phyloP scores from a whole-genome alignment of 306 rosid species.

The Dryas octopetala region DNA sequence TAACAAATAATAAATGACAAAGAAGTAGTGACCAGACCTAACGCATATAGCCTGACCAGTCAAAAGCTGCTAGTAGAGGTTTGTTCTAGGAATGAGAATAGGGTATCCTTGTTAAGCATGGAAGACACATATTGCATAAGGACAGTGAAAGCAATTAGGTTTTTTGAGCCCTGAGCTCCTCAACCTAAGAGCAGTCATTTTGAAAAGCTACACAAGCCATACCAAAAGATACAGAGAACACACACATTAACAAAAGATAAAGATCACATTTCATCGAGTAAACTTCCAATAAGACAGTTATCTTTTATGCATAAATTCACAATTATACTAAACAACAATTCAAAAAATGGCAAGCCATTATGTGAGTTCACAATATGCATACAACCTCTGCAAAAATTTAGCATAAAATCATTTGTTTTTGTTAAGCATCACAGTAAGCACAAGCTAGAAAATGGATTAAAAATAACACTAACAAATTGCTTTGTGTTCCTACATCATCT shows the following conservation, averaged over 20 bases:
- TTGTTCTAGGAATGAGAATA: background rate
- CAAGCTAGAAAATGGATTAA: background rate
- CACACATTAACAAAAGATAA: background rate
- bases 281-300: background rate
- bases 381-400: background rate
- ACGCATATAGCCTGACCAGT: background rate
- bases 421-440: background rate
- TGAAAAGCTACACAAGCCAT: background rate
- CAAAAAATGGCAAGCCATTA: background rate
- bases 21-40: background rate
- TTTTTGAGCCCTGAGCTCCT: background rate
- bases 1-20: background rate
- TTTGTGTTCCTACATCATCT: background rate
- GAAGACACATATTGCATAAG: background rate
- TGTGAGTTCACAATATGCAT: background rate
- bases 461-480: background rate
- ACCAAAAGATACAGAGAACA: background rate
- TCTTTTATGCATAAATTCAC: background rate
- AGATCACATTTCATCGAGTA: background rate
- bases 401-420: background rate
- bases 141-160: background rate
- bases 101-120: background rate
- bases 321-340: background rate
- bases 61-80: background rate
- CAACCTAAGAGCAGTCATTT: background rate